Evolutionary conservation across 176 grass and related monocot genomes (phyloP).

Genomic region (Otatea glauca): DNA sequence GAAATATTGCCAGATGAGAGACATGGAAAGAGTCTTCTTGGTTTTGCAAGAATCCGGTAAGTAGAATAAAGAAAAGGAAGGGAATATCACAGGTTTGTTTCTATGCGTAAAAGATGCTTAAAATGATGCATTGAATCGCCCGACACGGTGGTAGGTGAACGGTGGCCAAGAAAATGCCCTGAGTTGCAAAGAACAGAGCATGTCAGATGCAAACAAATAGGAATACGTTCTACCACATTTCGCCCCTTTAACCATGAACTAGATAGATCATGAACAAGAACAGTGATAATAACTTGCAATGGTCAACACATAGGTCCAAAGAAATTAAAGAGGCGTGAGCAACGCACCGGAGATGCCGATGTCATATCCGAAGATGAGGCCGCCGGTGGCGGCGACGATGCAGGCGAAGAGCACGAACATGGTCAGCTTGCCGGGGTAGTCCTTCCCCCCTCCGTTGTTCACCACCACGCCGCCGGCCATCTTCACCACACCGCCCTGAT

Average conservation of each 20-base stretch:
- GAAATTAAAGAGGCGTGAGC: not conserved
- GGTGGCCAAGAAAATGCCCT: constrained; percentile 8
- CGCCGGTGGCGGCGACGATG: constrained; percentile 90
- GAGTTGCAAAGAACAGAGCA: constrained; percentile 18
- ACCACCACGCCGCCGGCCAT: constrained; percentile 84
- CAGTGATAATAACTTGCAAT: not conserved
- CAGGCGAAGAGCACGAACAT: constrained; percentile 86
- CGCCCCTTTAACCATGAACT: not conserved
- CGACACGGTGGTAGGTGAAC: constrained; percentile 9
- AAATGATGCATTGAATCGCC: not conserved
- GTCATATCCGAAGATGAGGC: constrained; percentile 95
- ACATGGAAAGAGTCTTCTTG: constrained; percentile 44
- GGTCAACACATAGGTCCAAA: not conserved
- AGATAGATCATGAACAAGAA: not conserved
- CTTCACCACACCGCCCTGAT: not conserved
- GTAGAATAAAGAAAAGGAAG: constrained; percentile 26
- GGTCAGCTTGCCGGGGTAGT: constrained; percentile 90
- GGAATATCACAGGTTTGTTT: constrained; percentile 28
- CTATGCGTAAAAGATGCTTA: not conserved
- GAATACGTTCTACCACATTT: not conserved
- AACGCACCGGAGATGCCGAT: constrained; percentile 87
- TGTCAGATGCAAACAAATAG: constrained; percentile 17
- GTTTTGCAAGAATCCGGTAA: not conserved
- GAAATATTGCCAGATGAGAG: constrained; percentile 33
- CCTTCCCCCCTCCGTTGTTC: constrained; percentile 58